These are phyloP conservation scores for Seiridium unicorne DNA, from an alignment of 2,329 filamentous ascomycete species.

Conservation along the genomic window DNA sequence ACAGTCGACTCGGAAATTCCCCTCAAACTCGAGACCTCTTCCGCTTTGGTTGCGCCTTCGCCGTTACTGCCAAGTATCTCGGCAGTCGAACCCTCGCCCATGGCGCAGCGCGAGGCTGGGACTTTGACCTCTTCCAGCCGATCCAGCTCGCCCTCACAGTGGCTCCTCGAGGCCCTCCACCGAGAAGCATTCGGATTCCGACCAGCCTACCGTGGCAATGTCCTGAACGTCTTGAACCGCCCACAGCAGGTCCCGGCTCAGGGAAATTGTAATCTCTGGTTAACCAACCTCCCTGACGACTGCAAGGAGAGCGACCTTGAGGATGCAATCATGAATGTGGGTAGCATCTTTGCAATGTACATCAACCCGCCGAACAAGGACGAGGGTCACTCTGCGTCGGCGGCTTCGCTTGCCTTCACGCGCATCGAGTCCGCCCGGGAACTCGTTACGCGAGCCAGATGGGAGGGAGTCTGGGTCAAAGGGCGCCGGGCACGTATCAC, in stretches of 20 bases:
- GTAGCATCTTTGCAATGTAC: not conserved
- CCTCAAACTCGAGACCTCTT: no score
- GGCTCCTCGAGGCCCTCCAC: not conserved
- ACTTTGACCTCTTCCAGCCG: not conserved
- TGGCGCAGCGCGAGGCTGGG: not conserved
- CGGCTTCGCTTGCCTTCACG: not conserved
- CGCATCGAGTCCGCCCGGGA: not conserved
- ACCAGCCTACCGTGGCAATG: not conserved
- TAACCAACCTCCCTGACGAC: not conserved
- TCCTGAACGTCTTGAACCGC: not conserved
- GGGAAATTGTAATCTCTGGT: not conserved
- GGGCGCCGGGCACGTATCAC: not conserved
- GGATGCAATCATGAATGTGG: not conserved
- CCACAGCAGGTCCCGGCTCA: not conserved
- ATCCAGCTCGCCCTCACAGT: not conserved
- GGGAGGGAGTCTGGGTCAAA: not conserved
- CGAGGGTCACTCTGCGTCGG: not conserved
- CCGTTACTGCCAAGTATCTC: not conserved
- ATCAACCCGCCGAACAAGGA: not conserved
- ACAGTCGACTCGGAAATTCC: no score
- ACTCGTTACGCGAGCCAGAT: not conserved
- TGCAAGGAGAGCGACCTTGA: not conserved
- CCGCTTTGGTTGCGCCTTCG: not conserved
- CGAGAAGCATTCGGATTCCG: not conserved
- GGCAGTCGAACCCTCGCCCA: not conserved